A percentile compares a stretch with the other conserved stretches of the same genome.
phyloP scores from a whole-genome alignment of 1,139 yeast genomes.

The Geotrichum histeridarum region DNA sequence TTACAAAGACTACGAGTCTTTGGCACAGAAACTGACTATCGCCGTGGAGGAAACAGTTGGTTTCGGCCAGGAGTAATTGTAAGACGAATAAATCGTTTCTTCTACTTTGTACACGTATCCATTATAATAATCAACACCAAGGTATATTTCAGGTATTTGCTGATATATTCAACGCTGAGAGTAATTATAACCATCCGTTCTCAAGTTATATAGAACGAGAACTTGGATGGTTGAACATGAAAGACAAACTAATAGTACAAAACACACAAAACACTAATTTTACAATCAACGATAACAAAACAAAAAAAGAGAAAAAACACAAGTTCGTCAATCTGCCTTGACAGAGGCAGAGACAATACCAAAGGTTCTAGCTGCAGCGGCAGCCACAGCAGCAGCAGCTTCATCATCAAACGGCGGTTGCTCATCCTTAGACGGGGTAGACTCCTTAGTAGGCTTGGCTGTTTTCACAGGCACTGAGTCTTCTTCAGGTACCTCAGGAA shows the following conservation, averaged over 20 bases:
- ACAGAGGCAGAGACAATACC: constrained; percentile 6
- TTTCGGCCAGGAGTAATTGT: constrained; percentile 79
- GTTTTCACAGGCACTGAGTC: background rate
- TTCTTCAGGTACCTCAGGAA: background rate
- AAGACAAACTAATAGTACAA: background rate
- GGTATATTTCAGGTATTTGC: no score
- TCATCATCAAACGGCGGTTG: background rate
- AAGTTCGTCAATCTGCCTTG: background rate
- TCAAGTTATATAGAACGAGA: no score
- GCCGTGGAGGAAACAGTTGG: constrained; percentile 95
- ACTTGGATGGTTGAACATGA: background rate
- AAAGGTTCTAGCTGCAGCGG: constrained; percentile 10
- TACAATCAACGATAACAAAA: background rate
- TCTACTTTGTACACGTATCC: no score
- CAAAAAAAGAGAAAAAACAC: background rate
- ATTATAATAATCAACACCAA: no score
- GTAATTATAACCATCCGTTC: no score
- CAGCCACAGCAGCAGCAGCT: constrained; percentile 7
- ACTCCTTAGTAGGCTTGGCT: background rate
- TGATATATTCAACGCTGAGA: no score
- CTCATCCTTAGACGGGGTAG: background rate
- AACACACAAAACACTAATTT: background rate
- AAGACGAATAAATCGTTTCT: background rate
- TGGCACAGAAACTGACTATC: constrained; percentile 74
- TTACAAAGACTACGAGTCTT: constrained; percentile 64